phyloP scores from a whole-genome alignment of 2,329 filamentous ascomycete species.

The Tolypocladium amazonense region DNA sequence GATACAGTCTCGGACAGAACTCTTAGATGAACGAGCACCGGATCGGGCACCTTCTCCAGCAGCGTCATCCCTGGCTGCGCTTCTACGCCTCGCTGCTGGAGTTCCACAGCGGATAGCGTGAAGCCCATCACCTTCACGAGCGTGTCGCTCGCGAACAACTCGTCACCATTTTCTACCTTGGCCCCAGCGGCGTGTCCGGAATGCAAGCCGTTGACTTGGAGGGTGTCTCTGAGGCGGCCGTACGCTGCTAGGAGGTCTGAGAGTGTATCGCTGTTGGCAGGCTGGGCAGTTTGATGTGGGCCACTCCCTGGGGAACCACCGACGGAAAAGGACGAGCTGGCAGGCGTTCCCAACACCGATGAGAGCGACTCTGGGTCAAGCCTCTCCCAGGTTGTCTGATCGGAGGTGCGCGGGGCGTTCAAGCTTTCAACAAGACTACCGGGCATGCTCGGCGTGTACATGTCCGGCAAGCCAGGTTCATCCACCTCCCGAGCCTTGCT shows the following conservation, averaged over 20 bases:
- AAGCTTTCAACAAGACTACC: constrained; percentile 26
- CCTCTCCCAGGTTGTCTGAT: constrained; percentile 29
- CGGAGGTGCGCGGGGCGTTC: constrained; percentile 24
- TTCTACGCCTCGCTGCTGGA: constrained; percentile 78
- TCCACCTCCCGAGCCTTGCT: constrained; percentile 24
- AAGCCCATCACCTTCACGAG: constrained; percentile 62
- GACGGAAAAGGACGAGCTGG: constrained; percentile 28
- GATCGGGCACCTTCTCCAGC: constrained; percentile 73
- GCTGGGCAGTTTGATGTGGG: constrained; percentile 4
- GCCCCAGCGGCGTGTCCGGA: constrained; percentile 23
- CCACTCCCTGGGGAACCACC: constrained; percentile 13
- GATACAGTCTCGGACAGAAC: constrained; percentile 81
- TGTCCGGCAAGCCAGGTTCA: constrained; percentile 16
- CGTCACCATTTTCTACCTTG: constrained; percentile 22
- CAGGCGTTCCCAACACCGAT: constrained; percentile 25
- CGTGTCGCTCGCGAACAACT: constrained; percentile 45
- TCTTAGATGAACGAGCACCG: constrained; percentile 75
- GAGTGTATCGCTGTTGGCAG: constrained; percentile 19
- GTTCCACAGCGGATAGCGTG: constrained; percentile 82
- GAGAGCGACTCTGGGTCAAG: constrained; percentile 23
- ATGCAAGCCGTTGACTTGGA: constrained; percentile 42
- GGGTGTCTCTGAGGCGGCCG: constrained; percentile 46
- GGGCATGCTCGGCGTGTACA: constrained; percentile 25
- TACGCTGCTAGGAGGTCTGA: constrained; percentile 51
- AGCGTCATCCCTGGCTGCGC: constrained; percentile 63